phyloP scores from a whole-genome alignment of 1,284 basidiomycete genomes.

The Tilletiopsis washingtonensis region DNA sequence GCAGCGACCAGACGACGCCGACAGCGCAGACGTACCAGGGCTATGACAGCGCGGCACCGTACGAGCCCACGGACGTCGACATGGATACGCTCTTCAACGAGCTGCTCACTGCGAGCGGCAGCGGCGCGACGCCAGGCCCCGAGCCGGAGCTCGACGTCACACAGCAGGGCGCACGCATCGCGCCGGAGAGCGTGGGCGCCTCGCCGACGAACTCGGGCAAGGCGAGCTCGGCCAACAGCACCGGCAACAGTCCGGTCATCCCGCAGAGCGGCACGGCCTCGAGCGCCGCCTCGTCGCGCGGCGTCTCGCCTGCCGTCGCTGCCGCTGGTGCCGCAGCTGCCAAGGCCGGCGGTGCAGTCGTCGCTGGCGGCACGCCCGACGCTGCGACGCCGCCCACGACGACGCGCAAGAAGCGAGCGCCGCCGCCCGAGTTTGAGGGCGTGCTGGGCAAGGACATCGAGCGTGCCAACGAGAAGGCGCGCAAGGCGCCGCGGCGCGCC shows the following conservation, averaged over 20 bases:
- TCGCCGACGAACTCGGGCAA: background rate
- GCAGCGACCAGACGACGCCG: background rate
- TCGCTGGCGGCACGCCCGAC: background rate
- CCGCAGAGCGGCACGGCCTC: background rate
- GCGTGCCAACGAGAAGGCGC: constrained; percentile 3
- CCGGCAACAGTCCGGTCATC: background rate
- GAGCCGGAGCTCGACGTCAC: background rate
- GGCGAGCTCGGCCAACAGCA: background rate
- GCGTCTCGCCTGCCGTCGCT: no score
- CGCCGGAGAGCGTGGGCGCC: background rate
- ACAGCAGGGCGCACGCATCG: no score
- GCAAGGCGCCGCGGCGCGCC: background rate
- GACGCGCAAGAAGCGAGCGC: background rate
- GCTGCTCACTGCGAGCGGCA: constrained; percentile 4
- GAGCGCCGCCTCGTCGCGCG: background rate
- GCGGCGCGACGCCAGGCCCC: background rate
- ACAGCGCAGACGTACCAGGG: background rate
- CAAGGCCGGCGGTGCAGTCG: no score
- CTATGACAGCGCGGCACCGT: background rate
- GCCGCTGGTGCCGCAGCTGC: no score
- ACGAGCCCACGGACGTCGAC: constrained; percentile 5
- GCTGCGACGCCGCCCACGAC: background rate
- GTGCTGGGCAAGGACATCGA: constrained; percentile 7
- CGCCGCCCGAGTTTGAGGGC: constrained; percentile 4
- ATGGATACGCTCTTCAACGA: constrained; percentile 8